Conservation (phyloP, 441 rosid genomes). For the Metrosideros polymorpha region DNA sequence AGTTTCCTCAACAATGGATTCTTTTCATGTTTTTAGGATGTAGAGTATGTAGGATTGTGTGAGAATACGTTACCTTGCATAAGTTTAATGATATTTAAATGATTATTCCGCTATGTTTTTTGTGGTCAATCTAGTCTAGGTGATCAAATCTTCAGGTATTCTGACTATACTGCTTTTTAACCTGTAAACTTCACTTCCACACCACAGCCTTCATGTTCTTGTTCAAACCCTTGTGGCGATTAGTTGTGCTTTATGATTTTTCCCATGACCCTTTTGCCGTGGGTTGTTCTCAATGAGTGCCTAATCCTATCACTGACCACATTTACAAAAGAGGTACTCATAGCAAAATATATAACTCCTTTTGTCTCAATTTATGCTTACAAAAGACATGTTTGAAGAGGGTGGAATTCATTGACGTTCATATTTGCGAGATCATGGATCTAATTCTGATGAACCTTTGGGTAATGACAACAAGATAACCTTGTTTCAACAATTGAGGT, state of each 20-base stretch:
- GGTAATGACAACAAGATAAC: too few relatives aligned
- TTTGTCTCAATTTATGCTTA: too few relatives aligned
- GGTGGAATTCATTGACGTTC: too few relatives aligned
- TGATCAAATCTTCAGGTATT: background rate
- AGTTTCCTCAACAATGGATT: background rate
- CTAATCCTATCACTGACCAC: background rate
- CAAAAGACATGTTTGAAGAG: too few relatives aligned
- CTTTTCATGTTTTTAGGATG: background rate
- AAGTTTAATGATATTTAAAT: background rate
- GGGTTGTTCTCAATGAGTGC: background rate
- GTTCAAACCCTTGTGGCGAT: background rate
- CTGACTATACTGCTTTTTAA: background rate
- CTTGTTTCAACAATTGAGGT: too few relatives aligned
- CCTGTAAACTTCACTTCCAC: background rate
- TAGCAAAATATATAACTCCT: too few relatives aligned
- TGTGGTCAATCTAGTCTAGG: background rate
- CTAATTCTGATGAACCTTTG: too few relatives aligned
- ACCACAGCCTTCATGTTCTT: background rate
- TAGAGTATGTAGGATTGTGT: background rate
- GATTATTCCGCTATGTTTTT: background rate
- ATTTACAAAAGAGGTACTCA: too few relatives aligned
- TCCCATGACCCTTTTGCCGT: background rate
- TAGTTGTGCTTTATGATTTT: background rate
- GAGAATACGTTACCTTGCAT: background rate
- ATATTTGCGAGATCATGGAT: too few relatives aligned